phyloP scores from a whole-genome alignment of 139 green algal genomes.

The Micractinium sp. region DNA sequence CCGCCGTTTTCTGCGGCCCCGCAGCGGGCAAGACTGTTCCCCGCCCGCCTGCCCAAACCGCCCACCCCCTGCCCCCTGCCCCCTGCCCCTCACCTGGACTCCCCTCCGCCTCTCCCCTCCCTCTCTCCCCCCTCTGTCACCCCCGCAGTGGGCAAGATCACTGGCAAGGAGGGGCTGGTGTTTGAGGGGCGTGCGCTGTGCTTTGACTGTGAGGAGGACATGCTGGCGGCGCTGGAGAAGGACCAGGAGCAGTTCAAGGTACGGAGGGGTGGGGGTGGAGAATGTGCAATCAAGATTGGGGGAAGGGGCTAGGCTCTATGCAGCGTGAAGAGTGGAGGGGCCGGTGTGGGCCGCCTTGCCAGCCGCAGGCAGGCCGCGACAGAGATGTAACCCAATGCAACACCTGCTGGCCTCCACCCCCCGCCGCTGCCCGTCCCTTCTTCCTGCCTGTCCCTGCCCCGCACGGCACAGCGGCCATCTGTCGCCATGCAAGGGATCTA shows the following conservation, averaged over 20 bases:
- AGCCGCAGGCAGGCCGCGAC: background rate
- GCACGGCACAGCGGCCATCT: too few species aligned
- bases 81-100: background rate
- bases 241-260: slow-evolving; percentile 81
- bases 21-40: too few species aligned
- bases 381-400: background rate
- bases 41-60: too few species aligned
- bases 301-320: too few species aligned
- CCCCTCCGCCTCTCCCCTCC: background rate
- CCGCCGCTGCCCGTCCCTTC: background rate
- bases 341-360: slow-evolving; percentile 1
- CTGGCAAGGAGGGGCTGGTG: slow-evolving; percentile 81
- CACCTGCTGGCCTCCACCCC: background rate
- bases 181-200: slow-evolving; percentile 80
- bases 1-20: too few species aligned
- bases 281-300: background rate
- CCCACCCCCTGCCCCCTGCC: too few species aligned
- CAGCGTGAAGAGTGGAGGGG: background rate
- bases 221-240: slow-evolving; percentile 86
- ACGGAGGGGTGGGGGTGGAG: background rate
- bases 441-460: too few species aligned
- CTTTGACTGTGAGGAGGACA: slow-evolving; percentile 97
- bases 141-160: slow-evolving; percentile 95
- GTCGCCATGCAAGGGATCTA: too few species aligned
- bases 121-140: background rate